A percentile compares a stretch with the other conserved stretches of the same genome.
These are phyloP conservation scores for Emmonsiellopsis sp. DNA, from an alignment of 2,329 filamentous ascomycete species.

Conservation along the genomic window DNA sequence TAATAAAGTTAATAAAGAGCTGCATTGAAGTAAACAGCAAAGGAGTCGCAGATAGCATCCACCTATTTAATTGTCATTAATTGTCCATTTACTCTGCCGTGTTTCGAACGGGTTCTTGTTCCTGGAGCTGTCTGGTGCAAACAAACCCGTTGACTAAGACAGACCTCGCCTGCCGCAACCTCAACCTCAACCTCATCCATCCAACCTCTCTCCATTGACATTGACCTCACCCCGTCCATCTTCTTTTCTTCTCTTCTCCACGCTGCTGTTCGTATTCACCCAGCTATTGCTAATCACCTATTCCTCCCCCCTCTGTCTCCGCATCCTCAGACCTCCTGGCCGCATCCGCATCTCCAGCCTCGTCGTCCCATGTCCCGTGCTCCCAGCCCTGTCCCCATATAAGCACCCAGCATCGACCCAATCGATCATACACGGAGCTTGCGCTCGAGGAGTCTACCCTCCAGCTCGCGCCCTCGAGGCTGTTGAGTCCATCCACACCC, in stretches of 20 bases:
- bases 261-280: too few species aligned
- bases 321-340: too few species aligned
- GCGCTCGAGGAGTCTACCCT: neutral
- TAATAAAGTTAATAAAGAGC: too few species aligned
- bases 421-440: neutral
- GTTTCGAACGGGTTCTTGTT: too few species aligned
- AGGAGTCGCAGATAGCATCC: too few species aligned
- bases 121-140: neutral
- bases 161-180: neutral
- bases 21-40: too few species aligned
- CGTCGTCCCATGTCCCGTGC: too few species aligned
- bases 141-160: neutral
- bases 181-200: neutral
- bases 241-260: neutral
- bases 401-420: neutral
- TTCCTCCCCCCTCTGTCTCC: too few species aligned
- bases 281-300: too few species aligned
- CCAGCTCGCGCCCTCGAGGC: constrained; percentile 1
- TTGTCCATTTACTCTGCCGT: too few species aligned
- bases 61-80: too few species aligned
- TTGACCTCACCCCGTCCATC: neutral
- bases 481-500: neutral
- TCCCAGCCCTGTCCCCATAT: neutral
- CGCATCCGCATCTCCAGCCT: too few species aligned
- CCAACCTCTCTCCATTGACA: neutral